A percentile compares a stretch with the other conserved stretches of the same genome.
These are phyloP conservation scores for Colletotrichum cordylinicola DNA, from an alignment of 2,329 filamentous ascomycete species.

Conservation along the genomic window DNA sequence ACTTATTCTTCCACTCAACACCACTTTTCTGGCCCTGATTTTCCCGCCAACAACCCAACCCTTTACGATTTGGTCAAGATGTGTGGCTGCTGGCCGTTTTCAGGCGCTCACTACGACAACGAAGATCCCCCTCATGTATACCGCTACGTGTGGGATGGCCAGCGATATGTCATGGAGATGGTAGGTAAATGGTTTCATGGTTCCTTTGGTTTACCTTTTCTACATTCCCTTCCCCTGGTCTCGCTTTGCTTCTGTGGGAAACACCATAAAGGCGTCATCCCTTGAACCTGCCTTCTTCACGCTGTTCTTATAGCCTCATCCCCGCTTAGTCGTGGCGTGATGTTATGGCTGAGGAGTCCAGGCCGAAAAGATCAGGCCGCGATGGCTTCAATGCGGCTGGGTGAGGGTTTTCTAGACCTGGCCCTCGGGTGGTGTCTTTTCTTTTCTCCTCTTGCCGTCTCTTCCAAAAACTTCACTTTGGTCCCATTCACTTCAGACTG, in stretches of 20 bases:
- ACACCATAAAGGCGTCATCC: not conserved
- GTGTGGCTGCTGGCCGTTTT: conserved; percentile 60
- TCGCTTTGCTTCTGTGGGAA: not conserved
- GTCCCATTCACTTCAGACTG: not conserved
- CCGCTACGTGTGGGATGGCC: conserved; percentile 48
- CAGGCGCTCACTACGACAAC: conserved; percentile 53
- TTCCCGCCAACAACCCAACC: not conserved
- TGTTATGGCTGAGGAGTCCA: not conserved
- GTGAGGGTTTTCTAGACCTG: not conserved
- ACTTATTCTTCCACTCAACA: not conserved
- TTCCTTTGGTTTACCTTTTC: not conserved
- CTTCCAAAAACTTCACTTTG: not conserved
- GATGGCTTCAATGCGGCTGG: not conserved
- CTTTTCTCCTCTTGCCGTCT: not conserved
- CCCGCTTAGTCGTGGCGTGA: not conserved
- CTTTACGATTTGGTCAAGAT: conserved; percentile 35
- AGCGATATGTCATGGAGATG: conserved; percentile 40
- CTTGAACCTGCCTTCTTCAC: not conserved
- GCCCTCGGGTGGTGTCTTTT: not conserved
- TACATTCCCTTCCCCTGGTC: not conserved
- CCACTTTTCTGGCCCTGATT: not conserved
- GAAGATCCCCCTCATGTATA: conserved; percentile 37
- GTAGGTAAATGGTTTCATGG: conserved; percentile 35
- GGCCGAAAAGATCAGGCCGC: not conserved
- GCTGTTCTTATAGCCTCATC: not conserved